These are phyloP conservation scores for Spiraea crenata DNA, from an alignment of 331 rosid species.

Conservation along the genomic window DNA sequence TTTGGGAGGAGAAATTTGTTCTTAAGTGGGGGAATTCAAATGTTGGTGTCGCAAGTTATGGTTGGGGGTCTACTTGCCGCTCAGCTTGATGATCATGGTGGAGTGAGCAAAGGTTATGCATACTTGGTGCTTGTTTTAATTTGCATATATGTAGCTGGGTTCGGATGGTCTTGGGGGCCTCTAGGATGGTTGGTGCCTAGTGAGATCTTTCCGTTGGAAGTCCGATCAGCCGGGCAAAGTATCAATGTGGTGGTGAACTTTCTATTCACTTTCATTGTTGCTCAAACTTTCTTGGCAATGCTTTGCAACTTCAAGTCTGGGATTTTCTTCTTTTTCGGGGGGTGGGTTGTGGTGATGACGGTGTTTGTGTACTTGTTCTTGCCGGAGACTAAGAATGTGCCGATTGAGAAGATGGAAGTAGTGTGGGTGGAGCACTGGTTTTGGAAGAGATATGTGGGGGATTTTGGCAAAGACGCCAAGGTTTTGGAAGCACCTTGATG, in stretches of 20 bases:
- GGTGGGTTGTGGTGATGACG: conserved; percentile 58
- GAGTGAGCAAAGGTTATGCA: conserved; percentile 44
- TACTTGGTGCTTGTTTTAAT: conserved; percentile 47
- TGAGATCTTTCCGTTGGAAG: conserved; percentile 50
- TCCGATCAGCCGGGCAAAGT: conserved; percentile 52
- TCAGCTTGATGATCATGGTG: conserved; percentile 57
- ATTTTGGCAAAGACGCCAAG: conserved; percentile 10
- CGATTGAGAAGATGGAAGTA: conserved; percentile 62
- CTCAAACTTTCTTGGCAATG: conserved; percentile 52
- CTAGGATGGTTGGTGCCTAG: conserved; percentile 57
- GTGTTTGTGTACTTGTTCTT: conserved; percentile 40
- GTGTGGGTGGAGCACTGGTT: conserved; percentile 78
- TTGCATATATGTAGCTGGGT: conserved; percentile 50
- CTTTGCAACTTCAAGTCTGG: conserved; percentile 54
- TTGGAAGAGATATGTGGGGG: conserved; percentile 57
- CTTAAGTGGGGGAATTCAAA: conserved; percentile 58
- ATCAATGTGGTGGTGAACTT: conserved; percentile 47
- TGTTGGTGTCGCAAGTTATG: conserved; percentile 49
- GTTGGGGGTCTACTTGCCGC: conserved; percentile 50
- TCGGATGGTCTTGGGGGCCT: conserved; percentile 69
- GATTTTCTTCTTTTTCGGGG: conserved; percentile 62
- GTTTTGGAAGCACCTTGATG: conserved; percentile 18
- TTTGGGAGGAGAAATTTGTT: conserved; percentile 63
- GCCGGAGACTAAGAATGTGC: conserved; percentile 69
- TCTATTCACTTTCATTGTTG: conserved; percentile 50